Evolutionary conservation across 345 rosid genomes (phyloP), one percentile per base, ranked within the genome.

Genomic region (Brassica cretica): DNA sequence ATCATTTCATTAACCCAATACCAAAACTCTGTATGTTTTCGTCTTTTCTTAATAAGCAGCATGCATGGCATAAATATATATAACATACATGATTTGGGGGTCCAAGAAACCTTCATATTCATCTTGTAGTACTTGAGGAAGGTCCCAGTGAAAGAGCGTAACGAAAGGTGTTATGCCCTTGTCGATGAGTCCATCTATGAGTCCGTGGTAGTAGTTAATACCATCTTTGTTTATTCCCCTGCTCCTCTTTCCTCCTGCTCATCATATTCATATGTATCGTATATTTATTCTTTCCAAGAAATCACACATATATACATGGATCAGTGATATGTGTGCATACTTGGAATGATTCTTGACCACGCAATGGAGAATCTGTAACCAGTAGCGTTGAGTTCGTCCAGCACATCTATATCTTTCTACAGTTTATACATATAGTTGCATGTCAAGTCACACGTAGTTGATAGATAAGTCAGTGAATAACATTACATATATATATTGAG

Each of bases 141-240:
- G 75, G 68, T 87, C 88, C 88, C 87, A 87, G 4, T 85, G 88
- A 53, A 49, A 87, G 19, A 85, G 8, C 2, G 88, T 87, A 58
- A 83, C 82, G 21, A 78, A 87, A 24, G 89, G 89, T 7, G 75
- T 63, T 32, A 83, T 79, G 37, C 77, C 79, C 4, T 73, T 73
- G 4, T 21, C 27, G 18, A 71, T 11, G 27, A 86, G 86, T 56
- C 80, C 87, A 30, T 87, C 46, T 81, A 85, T 83, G 68, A 86
- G 84, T 4, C 68, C 53, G 66, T 80, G 78, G 79, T 87, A 87
- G 80, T 81, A 86, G 3, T 35, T 0, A 6, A 86, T 18, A 56
- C 87, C 90, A 12, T 9, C 78, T 70, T 44, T 18, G 75, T 86
- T 84, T 30, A 86, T 46, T 30, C 86, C 91, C 6, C 79, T 80